phyloP scores from a whole-genome alignment of 148 eudicot genomes.

The Pouteria glomerata region DNA sequence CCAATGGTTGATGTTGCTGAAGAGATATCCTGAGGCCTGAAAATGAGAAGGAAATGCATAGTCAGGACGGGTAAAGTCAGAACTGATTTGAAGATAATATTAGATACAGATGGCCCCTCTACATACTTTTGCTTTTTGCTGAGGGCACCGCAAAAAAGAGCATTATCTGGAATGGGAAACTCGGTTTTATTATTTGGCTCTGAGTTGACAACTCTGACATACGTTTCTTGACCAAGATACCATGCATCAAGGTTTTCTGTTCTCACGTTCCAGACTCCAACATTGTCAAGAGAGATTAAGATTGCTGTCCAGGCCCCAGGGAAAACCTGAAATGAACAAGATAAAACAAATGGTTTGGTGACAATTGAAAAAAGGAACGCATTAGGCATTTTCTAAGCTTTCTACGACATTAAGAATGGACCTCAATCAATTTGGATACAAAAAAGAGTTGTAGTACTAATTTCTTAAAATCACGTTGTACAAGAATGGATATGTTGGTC shows the following conservation, averaged over 20 bases:
- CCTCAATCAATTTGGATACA: too few relatives aligned
- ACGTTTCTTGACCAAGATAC: constrained; percentile 98
- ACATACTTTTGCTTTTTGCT: constrained; percentile 55
- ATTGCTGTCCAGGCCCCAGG: constrained; percentile 99
- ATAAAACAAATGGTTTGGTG: background rate
- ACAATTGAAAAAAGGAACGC: background rate
- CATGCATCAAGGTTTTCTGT: constrained; percentile 89
- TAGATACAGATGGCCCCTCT: background rate
- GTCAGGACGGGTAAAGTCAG: background rate
- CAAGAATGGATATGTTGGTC: too few relatives aligned
- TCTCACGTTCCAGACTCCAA: constrained; percentile 92
- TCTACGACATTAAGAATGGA: too few relatives aligned
- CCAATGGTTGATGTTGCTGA: constrained; percentile 30
- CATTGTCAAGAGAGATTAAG: constrained; percentile 87
- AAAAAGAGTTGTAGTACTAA: background rate
- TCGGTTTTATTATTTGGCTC: constrained; percentile 71
- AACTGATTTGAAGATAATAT: background rate
- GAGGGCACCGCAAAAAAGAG: constrained; percentile 83
- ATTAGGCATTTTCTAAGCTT: background rate
- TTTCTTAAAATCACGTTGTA: too few relatives aligned
- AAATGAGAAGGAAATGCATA: background rate
- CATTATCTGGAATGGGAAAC: constrained; percentile 70
- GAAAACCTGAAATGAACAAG: constrained; percentile 49
- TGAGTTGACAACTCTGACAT: constrained; percentile 68
- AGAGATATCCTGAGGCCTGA: constrained; percentile 63